phyloP scores from a whole-genome alignment of 2,329 filamentous ascomycete genomes.

The Parastagonospora avenae region DNA sequence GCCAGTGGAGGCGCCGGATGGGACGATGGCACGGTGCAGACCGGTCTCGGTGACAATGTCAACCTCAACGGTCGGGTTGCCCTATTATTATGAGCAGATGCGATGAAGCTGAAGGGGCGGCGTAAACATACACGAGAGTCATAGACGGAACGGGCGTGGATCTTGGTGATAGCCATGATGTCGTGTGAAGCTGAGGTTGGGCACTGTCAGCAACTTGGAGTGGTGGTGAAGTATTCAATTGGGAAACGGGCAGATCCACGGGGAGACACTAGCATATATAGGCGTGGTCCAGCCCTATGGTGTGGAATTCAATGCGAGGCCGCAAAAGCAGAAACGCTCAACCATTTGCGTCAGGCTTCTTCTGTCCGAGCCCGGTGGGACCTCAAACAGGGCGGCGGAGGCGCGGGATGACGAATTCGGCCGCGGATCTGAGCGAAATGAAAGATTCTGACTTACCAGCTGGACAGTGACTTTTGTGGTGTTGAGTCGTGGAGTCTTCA shows the following conservation, averaged over 20 bases:
- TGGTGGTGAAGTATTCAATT: slow-evolving; percentile 30
- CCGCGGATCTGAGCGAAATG: slow-evolving; percentile 39
- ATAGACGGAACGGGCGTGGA: slow-evolving; percentile 78
- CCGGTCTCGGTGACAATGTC: slow-evolving; percentile 96
- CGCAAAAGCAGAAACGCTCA: slow-evolving; percentile 35
- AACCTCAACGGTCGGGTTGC: slow-evolving; percentile 98
- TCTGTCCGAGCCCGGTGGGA: slow-evolving; percentile 24
- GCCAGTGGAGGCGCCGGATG: slow-evolving; percentile 88
- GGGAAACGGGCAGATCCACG: slow-evolving; percentile 13
- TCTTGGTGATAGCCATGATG: slow-evolving; percentile 74
- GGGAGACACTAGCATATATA: slow-evolving; percentile 29
- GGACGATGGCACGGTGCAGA: slow-evolving; percentile 96
- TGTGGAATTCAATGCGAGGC: slow-evolving; percentile 20
- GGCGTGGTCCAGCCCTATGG: slow-evolving; percentile 19
- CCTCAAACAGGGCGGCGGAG: slow-evolving; percentile 23
- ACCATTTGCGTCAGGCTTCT: slow-evolving; percentile 27
- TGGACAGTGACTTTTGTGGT: slow-evolving; percentile 21
- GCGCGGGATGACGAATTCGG: slow-evolving; percentile 35
- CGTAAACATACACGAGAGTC: slow-evolving; percentile 72
- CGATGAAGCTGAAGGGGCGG: not conserved
- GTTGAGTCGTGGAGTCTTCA: slow-evolving; percentile 17
- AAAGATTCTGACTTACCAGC: slow-evolving; percentile 42
- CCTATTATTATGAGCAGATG: slow-evolving; percentile 37
- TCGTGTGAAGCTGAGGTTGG: slow-evolving; percentile 21
- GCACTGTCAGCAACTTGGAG: slow-evolving; percentile 18